phyloP scores from a whole-genome alignment of 2,329 filamentous ascomycete species.

The Colletotrichum abscissum region DNA sequence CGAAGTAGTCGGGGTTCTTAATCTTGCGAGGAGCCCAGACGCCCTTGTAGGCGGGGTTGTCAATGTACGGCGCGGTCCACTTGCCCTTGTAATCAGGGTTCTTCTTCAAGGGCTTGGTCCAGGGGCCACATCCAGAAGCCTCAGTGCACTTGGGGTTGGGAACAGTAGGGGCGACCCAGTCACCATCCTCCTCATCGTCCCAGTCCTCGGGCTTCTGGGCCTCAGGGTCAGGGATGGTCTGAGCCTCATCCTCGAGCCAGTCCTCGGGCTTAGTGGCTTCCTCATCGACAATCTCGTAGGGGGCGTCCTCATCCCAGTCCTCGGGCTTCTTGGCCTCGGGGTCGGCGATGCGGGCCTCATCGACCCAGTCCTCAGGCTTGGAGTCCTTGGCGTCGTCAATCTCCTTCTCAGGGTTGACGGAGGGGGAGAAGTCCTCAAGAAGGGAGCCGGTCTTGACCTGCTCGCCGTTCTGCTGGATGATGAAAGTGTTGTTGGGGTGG shows the following conservation, averaged over 20 bases:
- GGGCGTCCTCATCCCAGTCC: constrained; percentile 99
- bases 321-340: constrained; percentile 96
- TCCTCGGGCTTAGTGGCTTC: constrained; percentile 92
- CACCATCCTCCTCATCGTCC: constrained; percentile 99
- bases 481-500: constrained; percentile 94
- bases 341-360: constrained; percentile 90
- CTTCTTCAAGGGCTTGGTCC: constrained; percentile 90
- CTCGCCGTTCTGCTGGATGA: constrained; percentile 92
- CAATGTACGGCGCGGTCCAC: constrained; percentile 91
- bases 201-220: constrained; percentile 98
- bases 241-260: constrained; percentile 93
- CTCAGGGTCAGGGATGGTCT: constrained; percentile 88
- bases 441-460: constrained; percentile 90
- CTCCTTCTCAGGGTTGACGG: constrained; percentile 95
- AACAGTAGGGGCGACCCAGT: constrained; percentile 91
- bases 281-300: constrained; percentile 95
- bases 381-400: constrained; percentile 93
- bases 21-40: constrained; percentile 96
- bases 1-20: constrained; percentile 93
- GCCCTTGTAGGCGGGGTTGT: constrained; percentile 99
- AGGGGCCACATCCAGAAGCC: constrained; percentile 91
- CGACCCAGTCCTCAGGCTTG: constrained; percentile 97
- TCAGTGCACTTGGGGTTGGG: constrained; percentile 97
- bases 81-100: constrained; percentile 99
- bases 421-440: constrained; percentile 89